Percentiles rank a stretch among this genome's conserved stretches.
Conservation (phyloP, 805 yeast genomes). For the Huiozyma naganishii region DNA sequence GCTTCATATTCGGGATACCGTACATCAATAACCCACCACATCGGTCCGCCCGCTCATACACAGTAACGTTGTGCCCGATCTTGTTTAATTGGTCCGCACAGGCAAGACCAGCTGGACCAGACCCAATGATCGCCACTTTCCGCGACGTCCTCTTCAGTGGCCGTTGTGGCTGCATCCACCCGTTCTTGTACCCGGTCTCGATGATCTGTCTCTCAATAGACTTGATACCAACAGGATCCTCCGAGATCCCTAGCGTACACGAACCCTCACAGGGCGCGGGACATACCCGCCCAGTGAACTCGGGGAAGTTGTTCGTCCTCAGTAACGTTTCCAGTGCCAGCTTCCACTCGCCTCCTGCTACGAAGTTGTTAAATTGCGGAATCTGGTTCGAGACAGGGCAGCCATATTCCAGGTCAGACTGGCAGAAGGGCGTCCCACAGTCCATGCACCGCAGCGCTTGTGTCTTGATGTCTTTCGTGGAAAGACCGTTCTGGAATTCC, state of each 20-base stretch:
- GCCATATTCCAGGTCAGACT: conserved; percentile 73
- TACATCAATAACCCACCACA: conserved; percentile 97
- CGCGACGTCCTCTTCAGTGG: conserved; percentile 78
- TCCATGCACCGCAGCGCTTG: conserved; percentile 99
- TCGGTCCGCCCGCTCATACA: conserved; percentile 88
- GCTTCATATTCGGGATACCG: conserved; percentile 98
- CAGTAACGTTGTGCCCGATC: conserved; percentile 89
- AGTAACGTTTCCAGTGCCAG: conserved; percentile 83
- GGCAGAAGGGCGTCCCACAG: conserved; percentile 99
- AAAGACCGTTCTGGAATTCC: conserved; percentile 70
- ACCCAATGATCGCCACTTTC: conserved; percentile 78
- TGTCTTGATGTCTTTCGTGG: conserved; percentile 74
- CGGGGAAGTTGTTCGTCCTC: conserved; percentile 98
- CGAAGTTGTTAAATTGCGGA: conserved; percentile 97
- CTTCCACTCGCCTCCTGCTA: conserved; percentile 88
- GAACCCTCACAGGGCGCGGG: conserved; percentile 99
- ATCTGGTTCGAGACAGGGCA: conserved; percentile 95
- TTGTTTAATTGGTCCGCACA: conserved; percentile 94
- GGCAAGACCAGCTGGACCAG: conserved; percentile 96
- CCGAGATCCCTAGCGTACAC: conserved; percentile 84
- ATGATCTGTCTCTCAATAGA: conserved; percentile 92
- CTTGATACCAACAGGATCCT: conserved; percentile 93
- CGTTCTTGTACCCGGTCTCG: conserved; percentile 91
- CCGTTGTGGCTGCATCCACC: conserved; percentile 84
- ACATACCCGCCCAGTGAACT: conserved; percentile 94